These are phyloP conservation scores for Candida nonsorbophila DNA, from an alignment of 805 yeast species.

Conservation along the genomic window DNA sequence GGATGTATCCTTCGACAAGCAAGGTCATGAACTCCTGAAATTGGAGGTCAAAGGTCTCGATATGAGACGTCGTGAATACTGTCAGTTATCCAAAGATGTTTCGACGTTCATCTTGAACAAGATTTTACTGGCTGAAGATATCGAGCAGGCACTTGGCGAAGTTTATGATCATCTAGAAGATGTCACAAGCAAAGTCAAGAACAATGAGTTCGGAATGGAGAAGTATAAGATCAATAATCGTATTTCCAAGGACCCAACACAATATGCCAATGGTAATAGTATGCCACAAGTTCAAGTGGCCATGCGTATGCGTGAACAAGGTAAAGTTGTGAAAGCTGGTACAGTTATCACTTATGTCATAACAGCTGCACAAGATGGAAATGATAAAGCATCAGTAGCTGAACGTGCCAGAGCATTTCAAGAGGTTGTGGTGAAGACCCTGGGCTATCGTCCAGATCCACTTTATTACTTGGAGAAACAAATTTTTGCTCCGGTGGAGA, in stretches of 20 bases:
- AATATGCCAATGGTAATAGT: constrained; percentile 74
- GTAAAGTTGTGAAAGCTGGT: constrained; percentile 84
- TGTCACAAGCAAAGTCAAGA: constrained; percentile 51
- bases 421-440: constrained; percentile 56
- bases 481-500: constrained; percentile 82
- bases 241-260: constrained; percentile 81
- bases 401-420: constrained; percentile 80
- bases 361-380: constrained; percentile 37
- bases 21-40: constrained; percentile 42
- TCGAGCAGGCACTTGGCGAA: constrained; percentile 68
- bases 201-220: constrained; percentile 57
- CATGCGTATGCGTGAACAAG: constrained; percentile 67
- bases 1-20: constrained; percentile 46
- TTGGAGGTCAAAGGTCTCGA: constrained; percentile 95
- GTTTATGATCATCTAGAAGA: constrained; percentile 68
- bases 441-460: constrained; percentile 62
- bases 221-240: constrained; percentile 80
- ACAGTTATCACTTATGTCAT: constrained; percentile 86
- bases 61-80: constrained; percentile 94
- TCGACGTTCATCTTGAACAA: constrained; percentile 71
- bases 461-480: constrained; percentile 82
- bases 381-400: constrained; percentile 44
- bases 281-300: constrained; percentile 94
- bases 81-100: constrained; percentile 86
- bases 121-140: constrained; percentile 66